Base-by-base conservation (phyloP, 768 basidiomycete genomes). In the Boletus reticulatus region DNA sequence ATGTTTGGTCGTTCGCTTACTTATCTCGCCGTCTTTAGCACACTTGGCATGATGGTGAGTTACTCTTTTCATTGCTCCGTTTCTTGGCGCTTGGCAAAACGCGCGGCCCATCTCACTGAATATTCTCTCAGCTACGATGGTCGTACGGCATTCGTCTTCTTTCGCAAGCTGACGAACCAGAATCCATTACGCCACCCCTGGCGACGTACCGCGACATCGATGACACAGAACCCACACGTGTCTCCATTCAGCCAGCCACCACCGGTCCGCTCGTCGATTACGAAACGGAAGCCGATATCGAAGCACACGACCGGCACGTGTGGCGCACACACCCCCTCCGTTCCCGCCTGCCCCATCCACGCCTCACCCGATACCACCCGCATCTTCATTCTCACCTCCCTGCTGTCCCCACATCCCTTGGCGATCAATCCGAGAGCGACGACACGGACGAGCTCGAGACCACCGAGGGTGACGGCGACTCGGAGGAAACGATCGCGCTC, bases 1-100 rank as follows among this genome's bases (percentile, higher is more conserved):
- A 98, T 96, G 91, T 80, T 98, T 31, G 95, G 95, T 31, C 82
- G 97, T 9, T 93, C 92, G 0, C 75, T 96, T 53, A 89, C 89
- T 0, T 95, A 96, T 66, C 81, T 96, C 43, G 92, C 97, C 8
- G 78, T 98, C 20, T 95, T 95, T 70, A 94, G 91, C 55, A 97
- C 95, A 0, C 79, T 98, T 32, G 97, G 97, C 43, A 96, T 96
- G 94, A 84, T 98, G 65, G 91, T 94, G 65, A 62, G 88, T 80
- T 37, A 3, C 36, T 7, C 22, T n/a, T 31, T n/a, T 12, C 20
- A 12, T 13, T 9, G 0, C 12, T 20, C 13, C 5, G 16, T 43
- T 46, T 39, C 48, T 46, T 6, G 16, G 20, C 3, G 2, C n/a
- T 41, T 43, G 47, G 27, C 31, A 32, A 12, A 34, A 7, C n/a